These are phyloP conservation scores for Pestalotiopsis sp. DNA, from an alignment of 2,329 filamentous ascomycete species.

Conservation along the genomic window DNA sequence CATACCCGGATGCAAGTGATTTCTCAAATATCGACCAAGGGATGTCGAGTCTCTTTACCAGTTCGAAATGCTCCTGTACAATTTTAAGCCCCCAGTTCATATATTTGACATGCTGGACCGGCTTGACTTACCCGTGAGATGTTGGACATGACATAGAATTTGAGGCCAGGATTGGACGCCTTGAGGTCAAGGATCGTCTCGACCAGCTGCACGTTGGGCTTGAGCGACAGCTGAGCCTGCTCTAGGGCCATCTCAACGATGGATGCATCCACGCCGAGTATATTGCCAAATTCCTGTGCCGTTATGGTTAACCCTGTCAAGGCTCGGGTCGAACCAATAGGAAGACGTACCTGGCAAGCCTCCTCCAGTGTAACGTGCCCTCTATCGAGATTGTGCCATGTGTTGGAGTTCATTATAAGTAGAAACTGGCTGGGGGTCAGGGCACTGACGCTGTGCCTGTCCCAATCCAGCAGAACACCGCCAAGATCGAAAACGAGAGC, in stretches of 20 bases:
- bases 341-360: constrained; percentile 16
- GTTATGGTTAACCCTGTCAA: background rate
- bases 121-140: constrained; percentile 21
- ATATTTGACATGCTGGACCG: background rate
- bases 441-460: constrained; percentile 10
- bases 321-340: background rate
- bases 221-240: constrained; percentile 18
- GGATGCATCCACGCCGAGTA: constrained; percentile 11
- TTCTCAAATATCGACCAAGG: constrained; percentile 17
- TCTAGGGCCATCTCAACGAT: constrained; percentile 13
- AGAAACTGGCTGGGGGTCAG: constrained; percentile 17
- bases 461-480: constrained; percentile 22
- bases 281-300: constrained; percentile 8
- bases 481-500: constrained; percentile 23
- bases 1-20: constrained; percentile 16
- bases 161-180: constrained; percentile 12
- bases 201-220: constrained; percentile 12
- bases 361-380: constrained; percentile 16
- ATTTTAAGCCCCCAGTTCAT: background rate
- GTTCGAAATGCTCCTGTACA: constrained; percentile 20
- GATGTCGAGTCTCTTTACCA: constrained; percentile 10
- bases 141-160: constrained; percentile 27
- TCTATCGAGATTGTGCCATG: constrained; percentile 21
- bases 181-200: constrained; percentile 17
- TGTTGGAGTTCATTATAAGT: constrained; percentile 20